Evolutionary conservation across 495 filamentous ascomycete genomes (phyloP).

Genomic region (Talaromyces wortmannii): DNA sequence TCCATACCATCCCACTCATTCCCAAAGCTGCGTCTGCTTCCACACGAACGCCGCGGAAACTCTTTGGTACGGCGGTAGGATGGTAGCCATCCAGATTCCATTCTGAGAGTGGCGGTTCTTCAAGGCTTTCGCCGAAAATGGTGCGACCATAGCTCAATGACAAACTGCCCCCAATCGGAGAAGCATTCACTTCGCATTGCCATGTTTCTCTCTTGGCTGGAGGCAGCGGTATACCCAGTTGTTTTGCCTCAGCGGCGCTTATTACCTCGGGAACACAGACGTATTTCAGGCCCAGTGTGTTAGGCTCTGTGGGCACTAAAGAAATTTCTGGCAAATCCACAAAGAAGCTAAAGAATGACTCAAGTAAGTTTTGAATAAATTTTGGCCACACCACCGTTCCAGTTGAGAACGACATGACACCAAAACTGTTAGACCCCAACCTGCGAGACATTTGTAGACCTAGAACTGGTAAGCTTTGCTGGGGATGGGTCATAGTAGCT

Average conservation of each 20-base stretch:
- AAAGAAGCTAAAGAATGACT: slow-evolving; percentile 15
- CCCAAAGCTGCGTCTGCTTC: slow-evolving; percentile 17
- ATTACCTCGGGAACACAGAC: slow-evolving; percentile 20
- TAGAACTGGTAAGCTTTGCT: slow-evolving; percentile 2
- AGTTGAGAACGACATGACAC: slow-evolving; percentile 28
- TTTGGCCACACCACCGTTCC: slow-evolving; percentile 27
- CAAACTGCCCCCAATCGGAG: slow-evolving; percentile 20
- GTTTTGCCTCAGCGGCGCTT: slow-evolving; percentile 17
- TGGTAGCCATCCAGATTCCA: slow-evolving; percentile 38
- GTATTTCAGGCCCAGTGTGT: slow-evolving; percentile 28
- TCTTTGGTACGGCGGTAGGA: slow-evolving; percentile 19
- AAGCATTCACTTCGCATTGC: slow-evolving; percentile 18
- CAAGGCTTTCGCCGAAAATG: slow-evolving; percentile 30
- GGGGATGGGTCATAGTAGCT: not conserved
- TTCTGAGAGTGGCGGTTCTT: slow-evolving; percentile 25
- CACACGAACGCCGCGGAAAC: slow-evolving; percentile 28
- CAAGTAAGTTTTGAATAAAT: slow-evolving; percentile 13
- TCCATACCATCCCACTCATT: slow-evolving; percentile 25
- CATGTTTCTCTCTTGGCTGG: slow-evolving; percentile 24
- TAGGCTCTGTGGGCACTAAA: slow-evolving; percentile 11
- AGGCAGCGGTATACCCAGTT: slow-evolving; percentile 7
- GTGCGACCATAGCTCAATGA: slow-evolving; percentile 32
- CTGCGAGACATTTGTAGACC: slow-evolving; percentile 21
- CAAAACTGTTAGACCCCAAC: slow-evolving; percentile 22
- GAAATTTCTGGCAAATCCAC: slow-evolving; percentile 14